Evolutionary conservation across 257 asterid species (phyloP).

Genomic region (Capsicum chinense): DNA sequence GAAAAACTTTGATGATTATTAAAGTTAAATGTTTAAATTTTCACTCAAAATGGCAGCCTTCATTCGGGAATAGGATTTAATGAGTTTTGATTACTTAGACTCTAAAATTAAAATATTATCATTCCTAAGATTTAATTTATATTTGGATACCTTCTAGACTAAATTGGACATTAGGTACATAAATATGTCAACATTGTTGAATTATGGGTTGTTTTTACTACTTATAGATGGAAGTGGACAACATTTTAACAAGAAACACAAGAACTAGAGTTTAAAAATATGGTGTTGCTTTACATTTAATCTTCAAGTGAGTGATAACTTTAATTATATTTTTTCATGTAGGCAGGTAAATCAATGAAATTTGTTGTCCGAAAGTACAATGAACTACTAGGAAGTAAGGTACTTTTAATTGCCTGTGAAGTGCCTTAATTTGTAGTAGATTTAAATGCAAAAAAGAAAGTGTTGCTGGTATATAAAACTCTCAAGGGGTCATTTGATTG

Average conservation of each 20-base stretch:
- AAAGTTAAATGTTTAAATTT: background rate
- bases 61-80: background rate
- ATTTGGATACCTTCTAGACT: background rate
- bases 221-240: background rate
- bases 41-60: background rate
- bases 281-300: background rate
- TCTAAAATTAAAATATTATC: background rate
- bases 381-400: slow-evolving; percentile 65
- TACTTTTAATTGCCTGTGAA: slow-evolving; percentile 5
- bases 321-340: slow-evolving; percentile 37
- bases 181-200: background rate
- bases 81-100: background rate
- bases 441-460: no score
- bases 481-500: no score
- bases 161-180: background rate
- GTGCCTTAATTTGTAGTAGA: no score
- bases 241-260: background rate
- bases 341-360: slow-evolving; percentile 93
- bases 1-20: background rate
- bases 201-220: background rate
- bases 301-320: background rate
- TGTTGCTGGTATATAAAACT: no score
- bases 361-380: slow-evolving; percentile 68
- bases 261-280: background rate
- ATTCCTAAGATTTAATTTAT: background rate